Conservation (phyloP, 208 protist genomes). For the Lotmaria passim region DNA sequence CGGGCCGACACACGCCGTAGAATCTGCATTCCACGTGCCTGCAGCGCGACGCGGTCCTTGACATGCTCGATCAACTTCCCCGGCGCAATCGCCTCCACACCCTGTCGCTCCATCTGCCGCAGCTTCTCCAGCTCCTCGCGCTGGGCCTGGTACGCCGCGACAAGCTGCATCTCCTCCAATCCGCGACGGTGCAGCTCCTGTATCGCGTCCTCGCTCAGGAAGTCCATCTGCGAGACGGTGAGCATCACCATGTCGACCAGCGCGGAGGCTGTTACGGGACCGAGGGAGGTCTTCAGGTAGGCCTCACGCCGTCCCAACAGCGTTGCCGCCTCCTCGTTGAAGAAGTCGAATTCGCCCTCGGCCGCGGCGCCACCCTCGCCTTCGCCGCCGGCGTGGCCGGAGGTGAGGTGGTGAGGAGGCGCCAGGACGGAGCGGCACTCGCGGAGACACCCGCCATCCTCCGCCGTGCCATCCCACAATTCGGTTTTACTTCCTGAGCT, state of each 20-base stretch:
- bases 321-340: slow-evolving; percentile 29
- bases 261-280: slow-evolving; percentile 46
- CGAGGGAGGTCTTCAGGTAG: slow-evolving; percentile 53
- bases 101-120: slow-evolving; percentile 65
- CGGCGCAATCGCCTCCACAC: slow-evolving; percentile 75
- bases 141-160: slow-evolving; percentile 66
- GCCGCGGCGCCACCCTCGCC: not conserved
- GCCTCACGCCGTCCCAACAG: slow-evolving; percentile 35
- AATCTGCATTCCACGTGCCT: slow-evolving; percentile 49
- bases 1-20: slow-evolving; percentile 55
- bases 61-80: slow-evolving; percentile 68
- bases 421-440: slow-evolving; percentile 29
- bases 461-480: not conserved
- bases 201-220: slow-evolving; percentile 49
- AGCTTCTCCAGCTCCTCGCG: slow-evolving; percentile 70
- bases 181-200: slow-evolving; percentile 56
- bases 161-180: slow-evolving; percentile 64
- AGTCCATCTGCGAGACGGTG: slow-evolving; percentile 53
- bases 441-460: slow-evolving; percentile 1
- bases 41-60: slow-evolving; percentile 54
- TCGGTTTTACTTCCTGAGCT: not conserved
- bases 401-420: slow-evolving; percentile 20
- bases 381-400: slow-evolving; percentile 5
- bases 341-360: slow-evolving; percentile 28
- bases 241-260: slow-evolving; percentile 83